Base-by-base conservation (phyloP, 305 asterid species). In the Salvia sclarea region DNA sequence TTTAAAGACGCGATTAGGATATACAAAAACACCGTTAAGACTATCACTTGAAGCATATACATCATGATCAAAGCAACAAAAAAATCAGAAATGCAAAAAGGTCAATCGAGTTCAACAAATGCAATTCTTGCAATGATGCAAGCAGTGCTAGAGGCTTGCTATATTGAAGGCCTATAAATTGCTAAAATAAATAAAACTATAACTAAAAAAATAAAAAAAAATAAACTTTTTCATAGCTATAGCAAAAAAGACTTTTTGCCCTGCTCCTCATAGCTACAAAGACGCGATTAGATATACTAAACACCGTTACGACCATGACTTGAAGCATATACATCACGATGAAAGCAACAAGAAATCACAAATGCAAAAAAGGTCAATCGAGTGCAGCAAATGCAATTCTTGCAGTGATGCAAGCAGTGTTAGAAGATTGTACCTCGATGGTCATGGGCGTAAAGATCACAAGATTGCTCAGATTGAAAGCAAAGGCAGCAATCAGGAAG, bases 401-500 rank as follows among this genome's bases (percentile, higher is more conserved):
- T 24, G 54, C 67, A 45, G 5, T 43, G 70, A 64, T 47, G 50
- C 37, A 55, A 59, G 48, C 13, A 68, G 47, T 57, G 18, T 8
- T 49, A 54, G 30, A 35, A 73, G 56, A 40, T 61, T 61, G 61
- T 65, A 91, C 98, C 98, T 88, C 89, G 44, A 94, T 82, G 31
- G 98, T 94, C 98, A 94, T 88, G 48, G 97, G 98, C 0, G 97
- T 91, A 64, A 91, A 91, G 83, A 91, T 77, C 33, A 87, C 59
- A 35, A 94, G 98, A 81, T 94, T 94, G 88, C 87, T 80, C 77
- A 94, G 92, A 78, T 87, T 94, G 90, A 91, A 94, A 59, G 82
- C 81, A 70, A 94, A 91, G 25, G 98, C 96, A 30, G 95, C 86
- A 4, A 87, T 76, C 62, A 94, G 80, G 72, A 94, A 91, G 0